Evolutionary conservation across 1,284 basidiomycete species (phyloP).

Genomic region (Moesziomyces aphidis): DNA sequence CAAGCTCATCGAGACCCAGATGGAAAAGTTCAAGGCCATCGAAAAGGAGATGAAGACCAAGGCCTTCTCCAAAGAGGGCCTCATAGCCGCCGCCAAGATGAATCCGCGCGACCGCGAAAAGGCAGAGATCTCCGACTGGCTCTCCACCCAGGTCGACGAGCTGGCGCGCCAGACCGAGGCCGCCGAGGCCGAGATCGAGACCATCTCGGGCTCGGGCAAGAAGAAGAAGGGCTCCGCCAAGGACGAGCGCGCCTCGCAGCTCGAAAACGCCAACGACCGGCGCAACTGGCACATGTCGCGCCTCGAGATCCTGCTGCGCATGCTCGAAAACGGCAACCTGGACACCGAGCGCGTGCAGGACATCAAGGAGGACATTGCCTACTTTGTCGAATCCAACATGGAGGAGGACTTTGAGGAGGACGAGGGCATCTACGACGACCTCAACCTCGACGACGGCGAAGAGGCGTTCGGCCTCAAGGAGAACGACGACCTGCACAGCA

Average conservation of each 20-base stretch:
- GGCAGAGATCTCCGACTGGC: conserved; percentile 79
- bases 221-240: conserved; percentile 76
- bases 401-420: conserved; percentile 98
- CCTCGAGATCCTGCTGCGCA: conserved; percentile 90
- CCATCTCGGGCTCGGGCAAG: conserved; percentile 81
- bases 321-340: conserved; percentile 94
- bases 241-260: conserved; percentile 80
- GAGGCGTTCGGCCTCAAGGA: conserved; percentile 71
- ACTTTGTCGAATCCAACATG: conserved; percentile 96
- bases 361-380: conserved; percentile 94
- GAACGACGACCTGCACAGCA: conserved; percentile 75
- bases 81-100: conserved; percentile 91
- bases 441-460: conserved; percentile 93
- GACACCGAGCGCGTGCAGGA: conserved; percentile 81
- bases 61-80: conserved; percentile 98
- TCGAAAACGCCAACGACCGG: conserved; percentile 91
- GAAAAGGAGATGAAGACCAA: conserved; percentile 99
- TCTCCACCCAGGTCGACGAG: conserved; percentile 78
- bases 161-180: conserved; percentile 92
- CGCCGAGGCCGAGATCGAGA: conserved; percentile 94
- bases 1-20: conserved; percentile 98
- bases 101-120: conserved; percentile 98
- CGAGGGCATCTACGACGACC: conserved; percentile 97
- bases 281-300: conserved; percentile 94
- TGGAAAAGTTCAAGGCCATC: conserved; percentile 99